Evolutionary conservation across 1,284 basidiomycete genomes (phyloP).

Genomic region (Schizopora paradoxa): DNA sequence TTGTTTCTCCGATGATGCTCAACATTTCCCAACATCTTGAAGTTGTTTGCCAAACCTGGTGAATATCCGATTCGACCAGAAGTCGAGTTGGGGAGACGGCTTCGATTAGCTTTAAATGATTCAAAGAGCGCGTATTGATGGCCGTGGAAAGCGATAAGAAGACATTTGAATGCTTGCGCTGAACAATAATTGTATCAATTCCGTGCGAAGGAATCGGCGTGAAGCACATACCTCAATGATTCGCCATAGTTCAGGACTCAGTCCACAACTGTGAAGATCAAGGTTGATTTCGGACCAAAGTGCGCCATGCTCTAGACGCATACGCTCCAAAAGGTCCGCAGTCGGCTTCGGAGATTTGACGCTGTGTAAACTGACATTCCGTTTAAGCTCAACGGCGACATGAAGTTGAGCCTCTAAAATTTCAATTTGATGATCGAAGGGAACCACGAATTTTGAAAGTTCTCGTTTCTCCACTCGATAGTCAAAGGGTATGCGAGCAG

Average conservation of each 20-base stretch:
- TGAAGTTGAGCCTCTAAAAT: slow-evolving; percentile 73
- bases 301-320: slow-evolving; percentile 45
- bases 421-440: slow-evolving; percentile 66
- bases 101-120: slow-evolving; percentile 53
- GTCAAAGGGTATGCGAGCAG: slow-evolving; percentile 61
- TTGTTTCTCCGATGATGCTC: slow-evolving; percentile 52
- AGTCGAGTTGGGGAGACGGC: slow-evolving; percentile 56
- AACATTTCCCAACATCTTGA: slow-evolving; percentile 68
- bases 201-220: background rate
- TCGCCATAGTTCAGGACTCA: slow-evolving; percentile 63
- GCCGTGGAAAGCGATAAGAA: slow-evolving; percentile 76
- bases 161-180: slow-evolving; percentile 61
- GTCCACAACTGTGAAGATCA: slow-evolving; percentile 74
- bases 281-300: slow-evolving; percentile 59
- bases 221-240: slow-evolving; percentile 52
- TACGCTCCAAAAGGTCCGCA: slow-evolving; percentile 49
- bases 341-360: slow-evolving; percentile 68
- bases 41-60: slow-evolving; percentile 47
- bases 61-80: slow-evolving; percentile 74
- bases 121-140: slow-evolving; percentile 65
- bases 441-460: slow-evolving; percentile 65
- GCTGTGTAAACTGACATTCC: slow-evolving; percentile 75
- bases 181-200: background rate
- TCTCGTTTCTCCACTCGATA: slow-evolving; percentile 33
- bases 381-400: slow-evolving; percentile 63